Evolutionary conservation across 2,329 filamentous ascomycete genomes (phyloP).

Genomic region (Purpureocillium lavendulum): DNA sequence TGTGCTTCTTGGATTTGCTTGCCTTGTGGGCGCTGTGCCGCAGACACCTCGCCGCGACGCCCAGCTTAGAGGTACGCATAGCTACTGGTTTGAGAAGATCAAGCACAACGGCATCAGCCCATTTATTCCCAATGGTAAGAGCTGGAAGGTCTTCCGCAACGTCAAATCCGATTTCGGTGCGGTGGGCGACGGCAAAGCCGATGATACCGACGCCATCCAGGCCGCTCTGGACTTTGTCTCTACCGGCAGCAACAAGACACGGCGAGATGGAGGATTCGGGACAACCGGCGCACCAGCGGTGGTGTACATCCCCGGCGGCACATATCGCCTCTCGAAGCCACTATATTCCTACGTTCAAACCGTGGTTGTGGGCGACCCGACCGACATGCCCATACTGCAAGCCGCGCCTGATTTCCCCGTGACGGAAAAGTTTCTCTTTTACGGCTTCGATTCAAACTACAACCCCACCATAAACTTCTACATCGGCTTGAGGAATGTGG

Average conservation of each 20-base stretch:
- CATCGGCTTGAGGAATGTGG: slow-evolving; percentile 21
- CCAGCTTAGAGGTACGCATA: no score
- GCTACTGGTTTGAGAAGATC: slow-evolving; percentile 10
- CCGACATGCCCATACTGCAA: slow-evolving; percentile 17
- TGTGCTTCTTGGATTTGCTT: no score
- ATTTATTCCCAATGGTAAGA: slow-evolving; percentile 7
- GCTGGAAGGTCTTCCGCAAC: slow-evolving; percentile 55
- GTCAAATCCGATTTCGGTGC: slow-evolving; percentile 59
- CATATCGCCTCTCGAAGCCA: slow-evolving; percentile 19
- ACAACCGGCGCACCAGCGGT: slow-evolving; percentile 10
- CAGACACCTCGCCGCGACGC: no score
- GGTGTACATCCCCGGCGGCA: slow-evolving; percentile 21
- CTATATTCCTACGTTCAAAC: slow-evolving; percentile 21
- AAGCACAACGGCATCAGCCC: slow-evolving; percentile 11
- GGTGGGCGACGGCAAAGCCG: slow-evolving; percentile 52
- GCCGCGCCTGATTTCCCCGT: slow-evolving; percentile 9
- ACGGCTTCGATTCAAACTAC: slow-evolving; percentile 9
- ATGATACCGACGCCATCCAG: slow-evolving; percentile 68
- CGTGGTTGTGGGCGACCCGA: slow-evolving; percentile 20
- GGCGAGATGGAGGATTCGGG: slow-evolving; percentile 6
- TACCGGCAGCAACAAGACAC: slow-evolving; percentile 3
- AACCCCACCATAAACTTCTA: slow-evolving; percentile 24
- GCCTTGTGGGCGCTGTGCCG: no score
- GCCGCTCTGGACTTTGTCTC: slow-evolving; percentile 9
- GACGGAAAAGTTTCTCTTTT: slow-evolving; percentile 8